phyloP scores from a whole-genome alignment of 306 rosid genomes.

The Aeschynomene evenia region DNA sequence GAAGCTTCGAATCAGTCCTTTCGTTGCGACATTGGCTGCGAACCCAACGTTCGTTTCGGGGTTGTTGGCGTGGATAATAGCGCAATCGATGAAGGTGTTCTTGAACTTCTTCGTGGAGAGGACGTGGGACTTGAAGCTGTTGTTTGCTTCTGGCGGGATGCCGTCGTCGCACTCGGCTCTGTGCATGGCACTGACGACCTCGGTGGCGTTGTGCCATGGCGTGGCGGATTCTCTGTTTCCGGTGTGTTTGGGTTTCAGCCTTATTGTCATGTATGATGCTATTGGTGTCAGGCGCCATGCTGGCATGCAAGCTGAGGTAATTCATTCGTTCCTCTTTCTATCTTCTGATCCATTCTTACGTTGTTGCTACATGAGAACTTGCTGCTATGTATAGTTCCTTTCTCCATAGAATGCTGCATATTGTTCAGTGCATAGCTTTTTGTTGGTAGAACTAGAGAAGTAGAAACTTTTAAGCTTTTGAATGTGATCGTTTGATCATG shows the following conservation, averaged over 20 bases:
- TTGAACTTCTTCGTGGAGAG: conserved; percentile 69
- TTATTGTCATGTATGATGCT: conserved; percentile 90
- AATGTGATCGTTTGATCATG: not conserved
- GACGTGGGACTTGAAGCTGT: conserved; percentile 60
- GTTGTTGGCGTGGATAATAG: conserved; percentile 57
- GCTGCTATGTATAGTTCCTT: not conserved
- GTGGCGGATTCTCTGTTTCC: conserved; percentile 70
- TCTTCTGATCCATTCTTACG: no score
- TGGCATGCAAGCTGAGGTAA: conserved; percentile 92
- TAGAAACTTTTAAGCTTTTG: not conserved
- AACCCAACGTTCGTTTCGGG: conserved; percentile 90
- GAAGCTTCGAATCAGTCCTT: conserved; percentile 67
- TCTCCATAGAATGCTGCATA: not conserved
- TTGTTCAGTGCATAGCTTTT: not conserved
- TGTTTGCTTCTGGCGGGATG: conserved; percentile 80
- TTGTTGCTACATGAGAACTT: not conserved
- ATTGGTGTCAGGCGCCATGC: conserved; percentile 90
- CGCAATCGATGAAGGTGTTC: conserved; percentile 62
- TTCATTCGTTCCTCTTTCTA: not conserved
- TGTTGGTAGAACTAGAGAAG: not conserved
- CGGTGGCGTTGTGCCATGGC: conserved; percentile 69
- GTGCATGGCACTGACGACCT: conserved; percentile 80
- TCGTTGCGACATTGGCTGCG: conserved; percentile 68
- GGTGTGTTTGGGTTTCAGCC: conserved; percentile 78
- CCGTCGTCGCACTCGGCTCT: conserved; percentile 92